A percentile compares a stretch with the other conserved stretches of the same genome.
These are phyloP conservation scores for Cyathus striatus DNA, from an alignment of 768 basidiomycete genomes.

Conservation along the genomic window DNA sequence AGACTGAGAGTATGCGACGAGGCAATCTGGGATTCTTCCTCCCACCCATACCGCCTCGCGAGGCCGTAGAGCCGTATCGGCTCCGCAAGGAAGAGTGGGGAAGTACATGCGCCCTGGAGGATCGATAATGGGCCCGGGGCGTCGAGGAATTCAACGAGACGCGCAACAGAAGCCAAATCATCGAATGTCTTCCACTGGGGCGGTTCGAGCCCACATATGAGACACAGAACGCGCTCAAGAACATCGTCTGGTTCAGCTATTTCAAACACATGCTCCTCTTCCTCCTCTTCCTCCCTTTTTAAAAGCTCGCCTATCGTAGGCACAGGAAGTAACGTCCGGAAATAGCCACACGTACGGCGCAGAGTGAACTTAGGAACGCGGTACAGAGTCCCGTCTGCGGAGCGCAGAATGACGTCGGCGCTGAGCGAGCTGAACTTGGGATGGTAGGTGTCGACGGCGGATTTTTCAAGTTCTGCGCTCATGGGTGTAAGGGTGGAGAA, in stretches of 20 bases:
- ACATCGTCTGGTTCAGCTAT: constrained; percentile 30
- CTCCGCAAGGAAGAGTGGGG: constrained; percentile 34
- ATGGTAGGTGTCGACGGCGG: constrained; percentile 7
- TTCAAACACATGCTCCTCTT: constrained; percentile 6
- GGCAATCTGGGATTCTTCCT: constrained; percentile 35
- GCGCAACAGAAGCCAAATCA: constrained; percentile 29
- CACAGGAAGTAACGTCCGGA: constrained; percentile 35
- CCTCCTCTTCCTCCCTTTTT: constrained; percentile 4
- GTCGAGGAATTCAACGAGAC: constrained; percentile 42
- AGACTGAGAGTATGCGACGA: constrained; percentile 34
- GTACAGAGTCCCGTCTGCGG: constrained; percentile 36
- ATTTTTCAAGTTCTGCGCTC: constrained; percentile 9
- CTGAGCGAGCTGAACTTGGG: constrained; percentile 33
- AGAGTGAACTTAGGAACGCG: constrained; percentile 37
- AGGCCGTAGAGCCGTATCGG: constrained; percentile 46
- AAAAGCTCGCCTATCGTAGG: constrained; percentile 4
- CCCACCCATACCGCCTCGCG: constrained; percentile 38
- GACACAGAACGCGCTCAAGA: constrained; percentile 31
- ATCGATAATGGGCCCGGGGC: constrained; percentile 37
- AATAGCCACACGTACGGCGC: constrained; percentile 33
- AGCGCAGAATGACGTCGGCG: constrained; percentile 37
- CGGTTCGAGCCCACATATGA: constrained; percentile 35
- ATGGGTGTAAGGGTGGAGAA: constrained; percentile 11
- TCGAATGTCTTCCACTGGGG: constrained; percentile 35
- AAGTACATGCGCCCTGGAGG: constrained; percentile 34